Evolutionary conservation across 2,329 filamentous ascomycete genomes (phyloP).

Genomic region (Calonectria naviculata): DNA sequence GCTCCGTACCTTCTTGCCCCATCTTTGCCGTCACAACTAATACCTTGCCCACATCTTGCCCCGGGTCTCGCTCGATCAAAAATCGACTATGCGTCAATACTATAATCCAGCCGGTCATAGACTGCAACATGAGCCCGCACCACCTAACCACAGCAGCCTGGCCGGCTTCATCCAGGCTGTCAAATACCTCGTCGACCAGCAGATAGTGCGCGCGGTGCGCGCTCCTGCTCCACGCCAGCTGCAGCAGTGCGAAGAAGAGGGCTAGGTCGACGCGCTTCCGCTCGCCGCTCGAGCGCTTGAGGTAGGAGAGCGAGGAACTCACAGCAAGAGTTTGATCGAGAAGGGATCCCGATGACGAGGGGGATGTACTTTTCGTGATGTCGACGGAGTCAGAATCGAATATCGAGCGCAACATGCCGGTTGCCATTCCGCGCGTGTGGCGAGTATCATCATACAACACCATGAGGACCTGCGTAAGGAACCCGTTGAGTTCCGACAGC

Average conservation of each 20-base stretch:
- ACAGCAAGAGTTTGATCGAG: constrained; percentile 24
- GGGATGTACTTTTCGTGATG: background rate
- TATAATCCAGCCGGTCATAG: constrained; percentile 26
- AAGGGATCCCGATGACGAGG: constrained; percentile 5
- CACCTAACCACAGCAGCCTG: constrained; percentile 31
- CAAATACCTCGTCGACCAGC: constrained; percentile 35
- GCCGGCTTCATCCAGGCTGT: constrained; percentile 29
- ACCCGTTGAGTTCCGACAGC: constrained; percentile 28
- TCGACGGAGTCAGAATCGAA: constrained; percentile 23
- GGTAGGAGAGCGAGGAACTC: constrained; percentile 23
- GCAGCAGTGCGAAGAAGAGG: constrained; percentile 36
- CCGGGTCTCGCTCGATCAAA: constrained; percentile 26
- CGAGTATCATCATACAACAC: constrained; percentile 30
- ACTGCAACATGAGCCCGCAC: constrained; percentile 26
- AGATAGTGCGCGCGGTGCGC: constrained; percentile 33
- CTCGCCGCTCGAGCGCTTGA: constrained; percentile 34
- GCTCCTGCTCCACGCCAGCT: constrained; percentile 25
- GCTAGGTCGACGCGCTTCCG: constrained; percentile 34
- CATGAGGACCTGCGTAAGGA: constrained; percentile 25
- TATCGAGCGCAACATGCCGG: constrained; percentile 30
- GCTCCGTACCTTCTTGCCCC: constrained; percentile 27
- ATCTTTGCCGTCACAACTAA: constrained; percentile 27
- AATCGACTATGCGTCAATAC: constrained; percentile 34
- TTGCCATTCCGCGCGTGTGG: constrained; percentile 22
- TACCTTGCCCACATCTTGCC: constrained; percentile 11